Evolutionary conservation across 2,329 filamentous ascomycete genomes (phyloP).

Genomic region (Sporothrix pseudoabietina): DNA sequence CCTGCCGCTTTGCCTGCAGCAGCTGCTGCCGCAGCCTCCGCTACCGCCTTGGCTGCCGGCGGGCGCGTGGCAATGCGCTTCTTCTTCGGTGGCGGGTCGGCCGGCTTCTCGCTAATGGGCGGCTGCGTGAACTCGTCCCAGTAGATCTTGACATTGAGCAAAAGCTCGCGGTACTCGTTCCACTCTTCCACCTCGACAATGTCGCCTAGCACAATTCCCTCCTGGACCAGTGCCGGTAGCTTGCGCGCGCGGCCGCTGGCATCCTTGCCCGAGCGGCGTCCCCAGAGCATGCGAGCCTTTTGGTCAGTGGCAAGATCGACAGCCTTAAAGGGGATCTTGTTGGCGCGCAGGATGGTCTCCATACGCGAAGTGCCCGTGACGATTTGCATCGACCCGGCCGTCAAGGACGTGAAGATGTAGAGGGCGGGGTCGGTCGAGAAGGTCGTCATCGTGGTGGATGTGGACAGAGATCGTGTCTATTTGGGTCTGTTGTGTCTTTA

Average conservation of each 20-base stretch:
- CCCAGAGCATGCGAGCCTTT: conserved; percentile 85
- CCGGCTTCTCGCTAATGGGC: conserved; percentile 55
- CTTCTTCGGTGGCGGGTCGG: conserved; percentile 40
- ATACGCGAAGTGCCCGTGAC: conserved; percentile 93
- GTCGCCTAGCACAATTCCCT: conserved; percentile 82
- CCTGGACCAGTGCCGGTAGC: conserved; percentile 85
- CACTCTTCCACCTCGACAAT: conserved; percentile 94
- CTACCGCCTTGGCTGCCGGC: conserved; percentile 15
- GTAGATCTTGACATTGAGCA: conserved; percentile 75
- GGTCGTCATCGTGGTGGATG: conserved; percentile 37
- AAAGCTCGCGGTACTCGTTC: conserved; percentile 98
- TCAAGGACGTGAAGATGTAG: conserved; percentile 95
- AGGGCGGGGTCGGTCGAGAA: conserved; percentile 69
- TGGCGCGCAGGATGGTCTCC: conserved; percentile 93
- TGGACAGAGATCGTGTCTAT: not conserved
- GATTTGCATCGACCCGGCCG: conserved; percentile 92
- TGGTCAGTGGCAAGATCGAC: conserved; percentile 90
- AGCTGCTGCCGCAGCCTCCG: conserved; percentile 26
- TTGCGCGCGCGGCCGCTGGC: conserved; percentile 66
- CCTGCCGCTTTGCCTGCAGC: not conserved
- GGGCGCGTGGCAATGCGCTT: not conserved
- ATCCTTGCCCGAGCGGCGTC: conserved; percentile 75
- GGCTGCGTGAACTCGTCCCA: conserved; percentile 64
- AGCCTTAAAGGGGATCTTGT: conserved; percentile 90
- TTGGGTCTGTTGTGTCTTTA: not conserved